Base-by-base conservation (phyloP, 768 basidiomycete species). In the Dendrothele bispora region DNA sequence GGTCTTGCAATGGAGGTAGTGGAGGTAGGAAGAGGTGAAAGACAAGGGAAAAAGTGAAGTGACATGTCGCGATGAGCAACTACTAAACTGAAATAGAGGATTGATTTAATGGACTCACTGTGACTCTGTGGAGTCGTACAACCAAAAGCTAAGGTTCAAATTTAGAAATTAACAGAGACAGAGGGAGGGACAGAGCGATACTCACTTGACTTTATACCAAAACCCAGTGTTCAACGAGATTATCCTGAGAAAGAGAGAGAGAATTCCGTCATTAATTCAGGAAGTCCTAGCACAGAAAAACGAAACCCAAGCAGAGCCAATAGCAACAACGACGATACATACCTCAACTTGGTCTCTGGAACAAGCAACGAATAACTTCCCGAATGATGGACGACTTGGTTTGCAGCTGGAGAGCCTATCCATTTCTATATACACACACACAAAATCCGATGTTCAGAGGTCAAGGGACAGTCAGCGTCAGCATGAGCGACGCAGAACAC, bases 171-270 rank as follows among this genome's bases (percentile, higher is more conserved):
- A 28, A 28, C n/a, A n/a, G 21, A n/a, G n/a, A 32, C 10, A 32
- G 30, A 10, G 30, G n/a, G 30, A 10, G 30, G 10, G 30, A 32
- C 10, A 32, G 10, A 32, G 30, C 10, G 30, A 32, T 32, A 32
- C 10, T n/a, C n/a, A n/a, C n/a, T n/a, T n/a, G n/a, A n/a, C n/a
- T n/a, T n/a, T n/a, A n/a, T n/a, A n/a, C n/a, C n/a, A 82, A 50
- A 79, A 84, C 5, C 77, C 71, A 6, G 78, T 78, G 51, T 83
- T 84, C 49, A 84, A 50, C 0, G 82, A 82, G 28, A 86, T 75
- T 30, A 86, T 77, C 17, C 77, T 81, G 56, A 38, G 3, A 12
- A 34, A 36, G n/a, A 34, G 20, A 11, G 27, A 56, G 12, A 48
- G 42, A n/a, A 38, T n/a, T 15, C 15, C 6, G 11, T 3, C 25